phyloP scores from a whole-genome alignment of 2,329 filamentous ascomycete genomes.

The Microsporum canis region DNA sequence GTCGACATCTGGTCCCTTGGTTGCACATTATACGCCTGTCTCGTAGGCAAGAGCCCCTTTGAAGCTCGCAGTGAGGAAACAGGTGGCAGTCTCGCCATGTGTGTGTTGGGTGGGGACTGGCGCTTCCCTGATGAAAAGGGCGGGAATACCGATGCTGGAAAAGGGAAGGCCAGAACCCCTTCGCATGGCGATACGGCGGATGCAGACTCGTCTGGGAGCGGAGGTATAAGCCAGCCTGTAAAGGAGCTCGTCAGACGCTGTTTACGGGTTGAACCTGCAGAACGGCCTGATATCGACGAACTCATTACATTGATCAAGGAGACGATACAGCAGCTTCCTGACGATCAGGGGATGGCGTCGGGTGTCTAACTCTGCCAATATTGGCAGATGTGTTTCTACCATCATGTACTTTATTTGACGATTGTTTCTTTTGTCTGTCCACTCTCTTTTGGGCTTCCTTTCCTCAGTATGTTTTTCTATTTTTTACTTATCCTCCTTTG shows the following conservation, averaged over 20 bases:
- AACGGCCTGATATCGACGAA: constrained; percentile 77
- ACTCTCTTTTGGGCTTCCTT: background rate
- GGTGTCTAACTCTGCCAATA: background rate
- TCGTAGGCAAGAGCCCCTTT: constrained; percentile 94
- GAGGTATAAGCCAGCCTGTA: constrained; percentile 62
- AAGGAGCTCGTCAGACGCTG: constrained; percentile 81
- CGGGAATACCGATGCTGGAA: constrained; percentile 47
- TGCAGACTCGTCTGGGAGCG: constrained; percentile 10
- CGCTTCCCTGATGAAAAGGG: constrained; percentile 78
- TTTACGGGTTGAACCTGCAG: constrained; percentile 71
- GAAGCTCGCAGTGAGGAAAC: constrained; percentile 94
- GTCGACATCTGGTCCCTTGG: constrained; percentile 97
- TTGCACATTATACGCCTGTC: constrained; percentile 92
- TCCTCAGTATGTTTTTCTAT: background rate
- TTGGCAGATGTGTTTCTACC: background rate
- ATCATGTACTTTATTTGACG: background rate
- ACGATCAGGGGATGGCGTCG: background rate
- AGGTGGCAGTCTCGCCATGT: constrained; percentile 82
- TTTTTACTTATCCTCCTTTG: too few relatives aligned
- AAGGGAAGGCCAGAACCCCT: constrained; percentile 21
- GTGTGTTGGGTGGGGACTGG: constrained; percentile 90
- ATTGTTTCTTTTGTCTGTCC: background rate
- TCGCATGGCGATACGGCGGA: constrained; percentile 21
- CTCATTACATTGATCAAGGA: constrained; percentile 67
- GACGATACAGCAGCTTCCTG: constrained; percentile 45